Evolutionary conservation across 176 grass and related monocot species (phyloP).

Genomic region (Avena sativa): DNA sequence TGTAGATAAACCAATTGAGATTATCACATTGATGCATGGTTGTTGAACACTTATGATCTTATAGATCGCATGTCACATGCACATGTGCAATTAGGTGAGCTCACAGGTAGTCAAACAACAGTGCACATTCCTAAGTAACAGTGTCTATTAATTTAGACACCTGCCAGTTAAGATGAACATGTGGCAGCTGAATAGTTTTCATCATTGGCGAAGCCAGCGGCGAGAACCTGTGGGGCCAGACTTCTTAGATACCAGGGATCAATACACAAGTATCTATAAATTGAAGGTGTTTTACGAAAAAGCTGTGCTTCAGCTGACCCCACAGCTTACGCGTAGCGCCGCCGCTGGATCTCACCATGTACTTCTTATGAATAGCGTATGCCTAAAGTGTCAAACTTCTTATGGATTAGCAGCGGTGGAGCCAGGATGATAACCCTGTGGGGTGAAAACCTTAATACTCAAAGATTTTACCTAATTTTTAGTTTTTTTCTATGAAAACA

Average conservation of each 20-base stretch:
- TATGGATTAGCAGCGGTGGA: neutral
- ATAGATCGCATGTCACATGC: neutral
- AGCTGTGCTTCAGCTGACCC: neutral
- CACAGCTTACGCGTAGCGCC: neutral
- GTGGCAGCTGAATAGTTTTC: slow-evolving; percentile 17
- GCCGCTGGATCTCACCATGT: neutral
- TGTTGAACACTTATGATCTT: slow-evolving; percentile 25
- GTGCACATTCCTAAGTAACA: slow-evolving; percentile 17
- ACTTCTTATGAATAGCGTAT: slow-evolving; percentile 25
- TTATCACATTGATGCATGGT: slow-evolving; percentile 18
- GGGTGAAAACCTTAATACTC: too few relatives aligned
- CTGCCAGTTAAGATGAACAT: slow-evolving; percentile 6
- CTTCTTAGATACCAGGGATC: too few relatives aligned
- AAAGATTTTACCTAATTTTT: too few relatives aligned
- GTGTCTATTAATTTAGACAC: slow-evolving; percentile 10
- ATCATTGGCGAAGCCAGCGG: neutral
- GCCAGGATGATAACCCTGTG: too few relatives aligned
- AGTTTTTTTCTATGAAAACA: too few relatives aligned
- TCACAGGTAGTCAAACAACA: neutral
- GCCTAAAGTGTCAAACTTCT: neutral
- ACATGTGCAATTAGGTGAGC: slow-evolving; percentile 17
- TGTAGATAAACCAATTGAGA: neutral
- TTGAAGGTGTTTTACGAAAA: neutral
- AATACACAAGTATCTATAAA: too few relatives aligned
- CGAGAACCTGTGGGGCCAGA: neutral